Conservation (phyloP, 257 asterid species). For the Solanum chilense region DNA sequence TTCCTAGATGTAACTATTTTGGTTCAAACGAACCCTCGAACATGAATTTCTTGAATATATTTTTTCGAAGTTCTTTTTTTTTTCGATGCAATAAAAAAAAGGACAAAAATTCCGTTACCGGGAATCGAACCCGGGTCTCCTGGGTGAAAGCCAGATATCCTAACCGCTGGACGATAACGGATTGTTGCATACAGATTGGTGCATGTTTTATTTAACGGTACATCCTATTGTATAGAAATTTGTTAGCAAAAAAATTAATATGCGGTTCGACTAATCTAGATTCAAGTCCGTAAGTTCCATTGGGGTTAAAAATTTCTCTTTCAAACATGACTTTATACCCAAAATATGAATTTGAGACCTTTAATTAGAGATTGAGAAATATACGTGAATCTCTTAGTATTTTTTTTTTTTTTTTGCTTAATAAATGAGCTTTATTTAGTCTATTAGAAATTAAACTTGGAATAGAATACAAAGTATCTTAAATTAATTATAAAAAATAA, state of each 20-base stretch:
- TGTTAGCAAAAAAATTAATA: no score
- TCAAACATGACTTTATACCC: not conserved
- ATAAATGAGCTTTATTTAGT: not conserved
- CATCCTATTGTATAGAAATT: no score
- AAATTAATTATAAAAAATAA: no score
- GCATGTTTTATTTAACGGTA: no score
- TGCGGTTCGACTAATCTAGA: no score
- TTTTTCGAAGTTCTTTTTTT: no score
- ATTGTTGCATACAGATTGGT: not conserved
- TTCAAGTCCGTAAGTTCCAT: no score
- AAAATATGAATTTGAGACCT: not conserved
- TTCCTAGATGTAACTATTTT: no score
- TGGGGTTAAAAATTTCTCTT: not conserved
- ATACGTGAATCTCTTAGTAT: no score
- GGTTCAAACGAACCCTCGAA: not conserved
- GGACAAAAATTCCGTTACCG: not conserved
- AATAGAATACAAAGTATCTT: not conserved
- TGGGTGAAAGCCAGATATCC: constrained; percentile 99
- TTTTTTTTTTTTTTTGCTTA: no score
- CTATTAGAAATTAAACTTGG: not conserved
- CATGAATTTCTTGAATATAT: not conserved
- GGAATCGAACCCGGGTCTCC: constrained; percentile 25
- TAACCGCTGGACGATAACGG: constrained; percentile 92
- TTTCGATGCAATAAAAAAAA: no score
- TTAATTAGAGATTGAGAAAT: not conserved